A percentile compares a stretch with the other conserved stretches of the same genome.
Conservation (phyloP, 768 basidiomycete species). For the Pulveroboletus ravenelii region DNA sequence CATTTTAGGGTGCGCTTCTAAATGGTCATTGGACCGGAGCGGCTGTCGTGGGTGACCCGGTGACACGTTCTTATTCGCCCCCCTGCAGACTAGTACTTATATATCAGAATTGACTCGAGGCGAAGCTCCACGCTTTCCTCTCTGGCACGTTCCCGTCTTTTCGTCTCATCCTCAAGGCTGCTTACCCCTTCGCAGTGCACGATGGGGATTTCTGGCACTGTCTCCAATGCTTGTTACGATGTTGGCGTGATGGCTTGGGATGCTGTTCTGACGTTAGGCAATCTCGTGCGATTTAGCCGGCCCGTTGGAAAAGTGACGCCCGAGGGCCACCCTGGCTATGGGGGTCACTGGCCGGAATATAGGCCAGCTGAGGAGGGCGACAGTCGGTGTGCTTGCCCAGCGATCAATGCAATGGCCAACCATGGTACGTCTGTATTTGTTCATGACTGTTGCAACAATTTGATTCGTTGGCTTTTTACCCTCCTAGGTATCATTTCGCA, state of each 20-base stretch:
- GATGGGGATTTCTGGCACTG: conserved; percentile 12
- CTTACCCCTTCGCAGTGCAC: neutral
- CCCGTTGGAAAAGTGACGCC: conserved; percentile 52
- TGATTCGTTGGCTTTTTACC: neutral
- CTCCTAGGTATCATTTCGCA: conserved; percentile 43
- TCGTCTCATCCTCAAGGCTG: neutral
- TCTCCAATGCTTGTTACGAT: conserved; percentile 9
- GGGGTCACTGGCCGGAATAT: conserved; percentile 71
- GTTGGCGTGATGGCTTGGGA: conserved; percentile 17
- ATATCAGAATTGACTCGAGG: conserved; percentile 6
- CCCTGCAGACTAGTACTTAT: neutral
- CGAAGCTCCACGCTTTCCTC: neutral
- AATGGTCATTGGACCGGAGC: too few species aligned
- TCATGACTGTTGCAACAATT: too few species aligned
- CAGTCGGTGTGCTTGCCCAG: conserved; percentile 71
- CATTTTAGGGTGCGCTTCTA: too few species aligned
- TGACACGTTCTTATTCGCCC: neutral
- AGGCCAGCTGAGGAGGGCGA: conserved; percentile 54
- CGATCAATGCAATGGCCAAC: conserved; percentile 77
- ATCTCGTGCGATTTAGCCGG: conserved; percentile 18
- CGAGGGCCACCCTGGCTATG: conserved; percentile 49
- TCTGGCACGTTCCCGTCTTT: conserved; percentile 22
- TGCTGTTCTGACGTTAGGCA: conserved; percentile 15
- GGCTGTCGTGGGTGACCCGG: too few species aligned
- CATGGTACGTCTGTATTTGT: conserved; percentile 50